A percentile compares a stretch with the other conserved stretches of the same genome.
These are phyloP conservation scores for Mycosarcoma maydis DNA, from an alignment of 1,284 basidiomycete species.

Conservation along the genomic window DNA sequence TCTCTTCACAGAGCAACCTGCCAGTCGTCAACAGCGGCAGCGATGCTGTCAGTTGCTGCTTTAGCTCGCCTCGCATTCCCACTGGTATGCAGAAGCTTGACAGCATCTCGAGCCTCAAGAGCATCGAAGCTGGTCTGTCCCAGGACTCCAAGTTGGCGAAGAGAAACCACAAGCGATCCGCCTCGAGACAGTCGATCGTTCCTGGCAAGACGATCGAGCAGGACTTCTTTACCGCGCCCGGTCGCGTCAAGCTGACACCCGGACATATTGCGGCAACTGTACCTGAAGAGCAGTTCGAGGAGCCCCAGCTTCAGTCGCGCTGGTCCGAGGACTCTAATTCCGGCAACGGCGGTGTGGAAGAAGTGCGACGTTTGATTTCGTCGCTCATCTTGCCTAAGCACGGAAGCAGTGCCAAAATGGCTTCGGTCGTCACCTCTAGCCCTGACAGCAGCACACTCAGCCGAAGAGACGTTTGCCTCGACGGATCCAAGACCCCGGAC, in stretches of 20 bases:
- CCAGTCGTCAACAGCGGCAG: background rate
- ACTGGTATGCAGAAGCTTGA: constrained; percentile 14
- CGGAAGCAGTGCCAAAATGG: constrained; percentile 7
- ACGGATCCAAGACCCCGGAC: constrained; percentile 10
- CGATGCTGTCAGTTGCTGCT: background rate
- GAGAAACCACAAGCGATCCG: constrained; percentile 17
- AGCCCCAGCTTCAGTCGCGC: constrained; percentile 5
- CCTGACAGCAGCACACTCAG: background rate
- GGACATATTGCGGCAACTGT: constrained; percentile 5
- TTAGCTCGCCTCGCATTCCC: background rate
- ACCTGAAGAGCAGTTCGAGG: constrained; percentile 3
- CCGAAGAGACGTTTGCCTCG: background rate
- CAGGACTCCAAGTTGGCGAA: constrained; percentile 20
- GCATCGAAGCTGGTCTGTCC: constrained; percentile 22
- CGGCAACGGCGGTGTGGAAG: constrained; percentile 1
- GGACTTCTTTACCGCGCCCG: background rate
- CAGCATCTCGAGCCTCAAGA: constrained; percentile 9
- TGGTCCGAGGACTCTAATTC: constrained; percentile 25
- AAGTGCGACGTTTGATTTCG: constrained; percentile 1
- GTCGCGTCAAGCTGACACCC: constrained; percentile 16
- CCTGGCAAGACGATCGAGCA: background rate
- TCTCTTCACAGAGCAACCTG: background rate
- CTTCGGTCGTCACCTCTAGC: background rate
- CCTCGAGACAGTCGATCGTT: constrained; percentile 5
- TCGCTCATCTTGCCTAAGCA: constrained; percentile 3